A percentile compares a stretch with the other conserved stretches of the same genome.
These are phyloP conservation scores for Atalantia buxifolia DNA, from an alignment of 345 rosid genomes.

Conservation along the genomic window DNA sequence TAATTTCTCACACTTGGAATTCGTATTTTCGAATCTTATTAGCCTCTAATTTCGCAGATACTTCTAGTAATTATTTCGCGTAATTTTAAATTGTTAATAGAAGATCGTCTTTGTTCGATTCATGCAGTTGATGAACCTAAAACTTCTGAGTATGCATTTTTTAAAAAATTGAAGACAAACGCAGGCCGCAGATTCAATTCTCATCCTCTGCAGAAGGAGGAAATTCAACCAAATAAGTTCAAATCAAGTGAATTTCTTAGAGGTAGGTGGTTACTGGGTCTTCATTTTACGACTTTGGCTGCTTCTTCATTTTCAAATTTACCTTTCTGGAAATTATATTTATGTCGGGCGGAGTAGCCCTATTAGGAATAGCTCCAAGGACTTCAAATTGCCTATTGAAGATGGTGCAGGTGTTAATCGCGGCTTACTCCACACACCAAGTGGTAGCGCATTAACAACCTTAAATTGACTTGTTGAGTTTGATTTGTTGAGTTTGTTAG, in stretches of 20 bases:
- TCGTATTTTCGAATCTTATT: background rate
- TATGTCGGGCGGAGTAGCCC: conserved; percentile 29
- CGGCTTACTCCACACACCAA: conserved; percentile 13
- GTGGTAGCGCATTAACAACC: background rate
- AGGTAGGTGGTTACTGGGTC: conserved; percentile 21
- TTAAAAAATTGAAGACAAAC: conserved; percentile 55
- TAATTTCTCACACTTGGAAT: background rate
- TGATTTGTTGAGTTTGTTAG: too few relatives aligned
- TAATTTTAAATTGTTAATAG: background rate
- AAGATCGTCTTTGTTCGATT: background rate
- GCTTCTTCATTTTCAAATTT: background rate
- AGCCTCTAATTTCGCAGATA: background rate
- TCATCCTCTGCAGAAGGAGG: conserved; percentile 10
- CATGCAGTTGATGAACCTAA: conserved; percentile 56
- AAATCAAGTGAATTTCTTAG: conserved; percentile 14
- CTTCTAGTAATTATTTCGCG: background rate
- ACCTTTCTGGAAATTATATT: background rate
- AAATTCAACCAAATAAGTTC: conserved; percentile 13
- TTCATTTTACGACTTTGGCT: background rate
- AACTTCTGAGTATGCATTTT: conserved; percentile 77
- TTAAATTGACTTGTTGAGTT: background rate
- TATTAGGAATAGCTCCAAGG: conserved; percentile 15
- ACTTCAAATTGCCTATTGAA: conserved; percentile 23
- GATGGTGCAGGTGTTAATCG: conserved; percentile 17
- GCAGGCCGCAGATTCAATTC: conserved; percentile 23